Base-by-base conservation (phyloP, 768 basidiomycete genomes). In the Cubamyces sp. region DNA sequence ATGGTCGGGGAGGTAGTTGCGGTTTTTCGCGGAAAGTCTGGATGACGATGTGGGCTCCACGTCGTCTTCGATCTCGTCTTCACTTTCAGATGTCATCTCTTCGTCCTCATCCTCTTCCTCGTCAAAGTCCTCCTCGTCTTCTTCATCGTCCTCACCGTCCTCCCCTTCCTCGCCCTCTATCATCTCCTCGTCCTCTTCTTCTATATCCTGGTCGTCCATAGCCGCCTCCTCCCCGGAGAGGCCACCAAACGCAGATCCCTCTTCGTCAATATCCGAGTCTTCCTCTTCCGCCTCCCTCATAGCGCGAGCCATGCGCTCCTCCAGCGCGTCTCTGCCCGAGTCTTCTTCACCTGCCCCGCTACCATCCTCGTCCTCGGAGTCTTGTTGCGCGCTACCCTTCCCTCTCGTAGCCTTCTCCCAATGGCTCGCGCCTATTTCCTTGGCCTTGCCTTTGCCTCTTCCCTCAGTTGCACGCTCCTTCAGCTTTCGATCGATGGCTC, bases 1-100 rank as follows among this genome's bases (percentile, higher is more conserved):
- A 63, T 87, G 83, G 67, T 89, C 88, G 1, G 87, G 85, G 28
- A 90, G 84, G 71, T 88, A 83, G 49, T 83, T 75, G 3, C 76
- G 70, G 54, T 78, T 64, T 23, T 51, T 25, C 4, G 46, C 34
- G 48, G 62, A 50, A 40, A 46, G 41, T 64, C 68, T 23, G 34
- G 34, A 34, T 61, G 67, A 11, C 3, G 62, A 49, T 8, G 37
- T n/a, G 11, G 64, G 58, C 49, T 67, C 65, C 28, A 66, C 69
- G 0, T 66, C 69, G 9, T 71, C 69, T 43, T 70, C 67, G 18
- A 47, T 34, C 15, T 66, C 57, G 16, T 71, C 69, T 49, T 71
- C 67, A 11, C 51, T 25, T 7, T 66, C 57, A 16, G 39, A 41
- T 3, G 60, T 54, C 26, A 45, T 59, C 49, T 66, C 67, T 15